Conservation (phyloP, 345 rosid genomes). For the Odontarrhena argentea region DNA sequence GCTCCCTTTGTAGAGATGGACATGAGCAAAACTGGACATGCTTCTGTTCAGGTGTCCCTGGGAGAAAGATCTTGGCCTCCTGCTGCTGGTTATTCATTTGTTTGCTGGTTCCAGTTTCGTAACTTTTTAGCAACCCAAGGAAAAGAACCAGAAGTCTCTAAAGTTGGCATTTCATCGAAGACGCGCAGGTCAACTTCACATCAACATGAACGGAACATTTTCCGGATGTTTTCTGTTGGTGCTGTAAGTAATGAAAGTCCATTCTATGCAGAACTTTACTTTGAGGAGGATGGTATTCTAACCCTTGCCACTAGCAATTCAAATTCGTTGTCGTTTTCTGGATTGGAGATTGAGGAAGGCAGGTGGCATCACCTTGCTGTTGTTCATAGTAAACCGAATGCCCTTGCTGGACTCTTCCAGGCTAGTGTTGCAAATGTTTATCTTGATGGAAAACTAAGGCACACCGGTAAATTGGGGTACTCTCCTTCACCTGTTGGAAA, state of each 20-base stretch:
- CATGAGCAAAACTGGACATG: conserved; percentile 94
- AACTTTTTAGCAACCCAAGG: conserved; percentile 66
- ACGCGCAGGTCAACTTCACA: conserved; percentile 50
- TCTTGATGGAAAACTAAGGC: conserved; percentile 94
- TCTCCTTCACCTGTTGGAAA: conserved; percentile 97
- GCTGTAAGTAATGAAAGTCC: conserved; percentile 70
- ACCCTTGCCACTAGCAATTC: conserved; percentile 98
- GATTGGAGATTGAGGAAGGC: conserved; percentile 91
- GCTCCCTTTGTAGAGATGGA: conserved; percentile 98
- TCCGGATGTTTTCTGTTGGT: conserved; percentile 95
- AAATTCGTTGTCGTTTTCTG: conserved; percentile 83
- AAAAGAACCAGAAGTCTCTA: conserved; percentile 63
- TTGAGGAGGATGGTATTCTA: conserved; percentile 89
- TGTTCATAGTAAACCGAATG: conserved; percentile 99
- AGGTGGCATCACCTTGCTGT: conserved; percentile 99
- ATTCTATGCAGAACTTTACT: conserved; percentile 87
- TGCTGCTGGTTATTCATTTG: conserved; percentile 99
- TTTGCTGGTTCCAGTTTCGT: conserved; percentile 95
- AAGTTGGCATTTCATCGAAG: conserved; percentile 61
- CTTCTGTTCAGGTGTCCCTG: conserved; percentile 92
- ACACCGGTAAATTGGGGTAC: conserved; percentile 96
- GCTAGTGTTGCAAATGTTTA: conserved; percentile 97
- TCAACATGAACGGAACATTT: conserved; percentile 61
- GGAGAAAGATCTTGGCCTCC: conserved; percentile 99
- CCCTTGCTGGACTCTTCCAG: conserved; percentile 99